A percentile compares a stretch with the other conserved stretches of the same genome.
Evolutionary conservation across 106 monocot species (phyloP).

Genomic region (Dioscorea dumetorum): DNA sequence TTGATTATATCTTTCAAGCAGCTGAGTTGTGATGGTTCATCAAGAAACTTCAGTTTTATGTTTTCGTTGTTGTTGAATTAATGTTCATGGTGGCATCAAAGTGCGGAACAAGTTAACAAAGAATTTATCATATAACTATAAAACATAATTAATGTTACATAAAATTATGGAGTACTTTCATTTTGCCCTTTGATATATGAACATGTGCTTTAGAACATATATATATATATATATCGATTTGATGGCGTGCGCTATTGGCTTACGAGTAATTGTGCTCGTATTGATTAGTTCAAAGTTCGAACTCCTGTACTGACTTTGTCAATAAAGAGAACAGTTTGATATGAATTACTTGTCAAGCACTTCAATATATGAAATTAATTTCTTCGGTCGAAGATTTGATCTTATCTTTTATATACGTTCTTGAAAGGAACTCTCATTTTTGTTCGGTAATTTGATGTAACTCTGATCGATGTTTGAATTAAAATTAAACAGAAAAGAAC

Average conservation of each 20-base stretch:
- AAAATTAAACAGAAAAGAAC: slow-evolving; percentile 10
- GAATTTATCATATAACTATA: background rate
- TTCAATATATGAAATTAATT: slow-evolving; percentile 8
- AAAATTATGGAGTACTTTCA: background rate
- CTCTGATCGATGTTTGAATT: slow-evolving; percentile 19
- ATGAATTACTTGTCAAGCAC: slow-evolving; percentile 21
- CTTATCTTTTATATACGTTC: background rate
- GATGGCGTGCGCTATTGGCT: background rate
- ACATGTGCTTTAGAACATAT: background rate
- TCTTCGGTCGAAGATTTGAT: background rate
- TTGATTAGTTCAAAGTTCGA: background rate
- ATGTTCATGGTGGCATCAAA: background rate
- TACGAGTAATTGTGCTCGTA: background rate
- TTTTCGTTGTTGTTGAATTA: background rate
- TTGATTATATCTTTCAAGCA: slow-evolving; percentile 16
- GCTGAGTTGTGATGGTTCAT: background rate
- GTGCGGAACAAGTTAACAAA: background rate
- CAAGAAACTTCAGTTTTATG: background rate
- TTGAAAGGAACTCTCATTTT: background rate
- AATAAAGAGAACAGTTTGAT: background rate
- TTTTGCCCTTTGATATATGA: background rate
- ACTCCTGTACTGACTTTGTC: background rate
- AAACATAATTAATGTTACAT: background rate
- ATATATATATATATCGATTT: background rate
- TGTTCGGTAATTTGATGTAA: background rate